Evolutionary conservation across 768 basidiomycete genomes (phyloP).

Genomic region (Hirschioporus abietinus): DNA sequence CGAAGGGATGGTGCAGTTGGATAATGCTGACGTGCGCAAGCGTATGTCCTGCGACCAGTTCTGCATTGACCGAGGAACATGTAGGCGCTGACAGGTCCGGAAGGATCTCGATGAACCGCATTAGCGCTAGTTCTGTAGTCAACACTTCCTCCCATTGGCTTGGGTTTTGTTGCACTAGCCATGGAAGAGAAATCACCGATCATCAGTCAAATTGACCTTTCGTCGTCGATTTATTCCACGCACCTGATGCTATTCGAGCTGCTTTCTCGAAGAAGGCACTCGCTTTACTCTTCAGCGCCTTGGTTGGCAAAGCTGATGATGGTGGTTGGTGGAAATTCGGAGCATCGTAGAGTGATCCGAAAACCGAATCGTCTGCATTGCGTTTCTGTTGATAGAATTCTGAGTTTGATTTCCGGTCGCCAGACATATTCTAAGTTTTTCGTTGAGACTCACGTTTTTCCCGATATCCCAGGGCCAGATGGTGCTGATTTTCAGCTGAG

Average conservation of each 20-base stretch:
- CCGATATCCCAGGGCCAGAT: constrained; percentile 37
- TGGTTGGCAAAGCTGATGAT: not conserved
- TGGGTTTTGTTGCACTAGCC: constrained; percentile 19
- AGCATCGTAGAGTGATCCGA: constrained; percentile 13
- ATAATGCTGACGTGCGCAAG: constrained; percentile 46
- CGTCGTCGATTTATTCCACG: constrained; percentile 14
- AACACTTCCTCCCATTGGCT: constrained; percentile 35
- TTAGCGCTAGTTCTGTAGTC: constrained; percentile 39
- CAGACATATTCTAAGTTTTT: not conserved
- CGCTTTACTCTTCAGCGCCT: constrained; percentile 45
- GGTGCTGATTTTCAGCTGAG: constrained; percentile 45
- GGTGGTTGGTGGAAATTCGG: not conserved
- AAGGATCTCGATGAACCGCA: constrained; percentile 36
- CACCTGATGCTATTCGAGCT: constrained; percentile 37
- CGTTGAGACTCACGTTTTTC: constrained; percentile 3
- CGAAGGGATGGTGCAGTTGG: constrained; percentile 40
- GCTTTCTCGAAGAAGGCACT: constrained; percentile 50
- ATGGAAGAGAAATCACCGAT: not conserved
- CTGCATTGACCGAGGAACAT: constrained; percentile 32
- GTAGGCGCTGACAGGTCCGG: constrained; percentile 33
- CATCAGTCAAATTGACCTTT: not conserved
- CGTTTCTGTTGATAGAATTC: not conserved
- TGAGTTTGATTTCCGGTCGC: too few relatives aligned
- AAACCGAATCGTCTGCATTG: not conserved
- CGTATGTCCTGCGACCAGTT: constrained; percentile 43